Base-by-base conservation (phyloP, 805 yeast genomes). In the Saturnispora besseyi region DNA sequence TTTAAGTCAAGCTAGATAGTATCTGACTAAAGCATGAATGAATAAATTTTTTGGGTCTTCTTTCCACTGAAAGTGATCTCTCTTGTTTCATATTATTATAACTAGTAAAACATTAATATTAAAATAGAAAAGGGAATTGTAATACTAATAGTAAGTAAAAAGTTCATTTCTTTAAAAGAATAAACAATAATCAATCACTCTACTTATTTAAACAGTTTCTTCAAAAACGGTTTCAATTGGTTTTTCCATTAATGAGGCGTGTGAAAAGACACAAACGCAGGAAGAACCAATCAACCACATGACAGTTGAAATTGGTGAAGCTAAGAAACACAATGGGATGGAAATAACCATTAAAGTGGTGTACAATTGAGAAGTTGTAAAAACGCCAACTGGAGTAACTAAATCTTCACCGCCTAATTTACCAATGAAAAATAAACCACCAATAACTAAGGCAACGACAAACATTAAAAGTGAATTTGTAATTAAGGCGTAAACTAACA, bases 201-300 rank as follows among this genome's bases (percentile, higher is more conserved):
- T 45, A 40, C 33, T 26, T 43, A 18, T 7, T 24, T 43, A 72
- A 54, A 72, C 77, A 42, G 60, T 56, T 66, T 90, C 98, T 68
- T 90, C 96, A 63, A 93, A 93, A 21, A 93, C 97, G 34, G 95
- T 85, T 73, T 93, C 99, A 57, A 93, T 87, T 41, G 99, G 99
- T 70, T 93, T 93, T 66, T 93, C 99, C 84, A 93, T 78, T 56
- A 93, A 76, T 13, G 91, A 73, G 42, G 99, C 99, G 68, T 93
- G 99, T 4, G 96, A 79, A 50, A 90, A 72, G 38, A 93, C 90
- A 46, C 84, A 68, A 48, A 89, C 93, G 24, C 85, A 82, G 12
- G 96, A 84, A 5, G 97, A 93, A 61, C 99, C 98, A 62, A 93
- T 79, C 59, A 93, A 78, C 99, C 99, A 93, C 79, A 93, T 77